phyloP scores from a whole-genome alignment of 257 asterid species.

The Capsicum baccatum region DNA sequence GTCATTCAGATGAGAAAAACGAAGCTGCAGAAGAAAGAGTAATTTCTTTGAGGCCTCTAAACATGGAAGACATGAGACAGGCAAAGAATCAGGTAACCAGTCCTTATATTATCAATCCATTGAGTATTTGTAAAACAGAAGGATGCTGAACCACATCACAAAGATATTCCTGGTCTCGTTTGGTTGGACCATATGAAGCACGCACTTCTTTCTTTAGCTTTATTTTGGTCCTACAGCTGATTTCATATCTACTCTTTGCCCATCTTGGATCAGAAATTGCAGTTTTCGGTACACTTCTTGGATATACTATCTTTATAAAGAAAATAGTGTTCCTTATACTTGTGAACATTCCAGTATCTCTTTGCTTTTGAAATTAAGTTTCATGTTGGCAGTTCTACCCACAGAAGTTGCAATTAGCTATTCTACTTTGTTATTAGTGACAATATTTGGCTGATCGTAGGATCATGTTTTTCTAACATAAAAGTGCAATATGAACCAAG shows the following conservation, averaged over 20 bases:
- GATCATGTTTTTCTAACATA: neutral
- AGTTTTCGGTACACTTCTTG: neutral
- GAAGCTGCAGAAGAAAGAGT: constrained; percentile 56
- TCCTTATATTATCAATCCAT: neutral
- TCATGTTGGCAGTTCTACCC: neutral
- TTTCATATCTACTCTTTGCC: neutral
- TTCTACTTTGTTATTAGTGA: neutral
- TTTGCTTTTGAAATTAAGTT: constrained; percentile 5
- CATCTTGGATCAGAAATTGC: neutral
- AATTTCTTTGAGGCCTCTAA: constrained; percentile 72
- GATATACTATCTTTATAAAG: neutral
- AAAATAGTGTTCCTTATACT: neutral
- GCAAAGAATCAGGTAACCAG: constrained; percentile 82
- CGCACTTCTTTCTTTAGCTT: neutral
- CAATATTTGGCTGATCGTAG: neutral
- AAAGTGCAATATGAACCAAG: constrained; percentile 12
- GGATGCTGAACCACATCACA: neutral
- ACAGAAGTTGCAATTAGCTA: neutral
- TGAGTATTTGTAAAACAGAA: neutral
- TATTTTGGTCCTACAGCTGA: neutral
- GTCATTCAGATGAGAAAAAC: constrained; percentile 49
- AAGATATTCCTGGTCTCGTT: neutral
- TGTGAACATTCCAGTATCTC: constrained; percentile 8
- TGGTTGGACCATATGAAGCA: neutral
- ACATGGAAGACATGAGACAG: constrained; percentile 88